Evolutionary conservation across 1,139 yeast genomes (phyloP).

Genomic region (Geotrichum histeridarum): DNA sequence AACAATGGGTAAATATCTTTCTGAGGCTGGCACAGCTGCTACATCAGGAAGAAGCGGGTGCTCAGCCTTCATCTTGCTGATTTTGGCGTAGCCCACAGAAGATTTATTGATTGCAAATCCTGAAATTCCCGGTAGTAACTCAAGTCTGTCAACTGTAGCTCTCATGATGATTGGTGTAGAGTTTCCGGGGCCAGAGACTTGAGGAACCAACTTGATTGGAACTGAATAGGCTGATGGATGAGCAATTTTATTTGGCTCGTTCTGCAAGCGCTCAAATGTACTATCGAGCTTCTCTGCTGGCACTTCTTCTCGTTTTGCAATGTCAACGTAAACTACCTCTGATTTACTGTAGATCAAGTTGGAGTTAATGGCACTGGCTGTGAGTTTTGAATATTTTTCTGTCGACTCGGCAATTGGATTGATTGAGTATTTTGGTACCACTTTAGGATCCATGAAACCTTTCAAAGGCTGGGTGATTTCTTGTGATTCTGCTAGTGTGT

Average conservation of each 20-base stretch:
- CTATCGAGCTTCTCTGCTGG: neutral
- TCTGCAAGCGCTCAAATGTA: neutral
- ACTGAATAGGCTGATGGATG: slow-evolving; percentile 6
- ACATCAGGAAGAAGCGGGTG: slow-evolving; percentile 8
- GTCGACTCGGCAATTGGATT: neutral
- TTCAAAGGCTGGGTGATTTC: neutral
- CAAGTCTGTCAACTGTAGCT: slow-evolving; percentile 1
- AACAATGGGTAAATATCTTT: neutral
- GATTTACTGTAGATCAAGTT: neutral
- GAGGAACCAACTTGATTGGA: slow-evolving; percentile 1
- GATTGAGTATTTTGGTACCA: neutral
- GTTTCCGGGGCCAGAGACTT: neutral
- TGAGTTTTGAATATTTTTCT: neutral
- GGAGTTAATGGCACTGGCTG: neutral
- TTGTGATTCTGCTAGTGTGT: neutral
- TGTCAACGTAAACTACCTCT: slow-evolving; percentile 4
- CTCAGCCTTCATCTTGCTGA: slow-evolving; percentile 1
- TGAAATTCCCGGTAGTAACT: slow-evolving; percentile 8
- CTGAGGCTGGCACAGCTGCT: neutral
- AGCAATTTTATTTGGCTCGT: neutral
- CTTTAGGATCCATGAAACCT: neutral
- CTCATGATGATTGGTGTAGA: neutral
- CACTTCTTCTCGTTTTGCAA: neutral
- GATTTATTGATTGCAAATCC: slow-evolving; percentile 7
- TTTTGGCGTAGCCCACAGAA: neutral